These are phyloP conservation scores for Russula griseocarnosa DNA, from an alignment of 768 basidiomycete species.

Conservation along the genomic window DNA sequence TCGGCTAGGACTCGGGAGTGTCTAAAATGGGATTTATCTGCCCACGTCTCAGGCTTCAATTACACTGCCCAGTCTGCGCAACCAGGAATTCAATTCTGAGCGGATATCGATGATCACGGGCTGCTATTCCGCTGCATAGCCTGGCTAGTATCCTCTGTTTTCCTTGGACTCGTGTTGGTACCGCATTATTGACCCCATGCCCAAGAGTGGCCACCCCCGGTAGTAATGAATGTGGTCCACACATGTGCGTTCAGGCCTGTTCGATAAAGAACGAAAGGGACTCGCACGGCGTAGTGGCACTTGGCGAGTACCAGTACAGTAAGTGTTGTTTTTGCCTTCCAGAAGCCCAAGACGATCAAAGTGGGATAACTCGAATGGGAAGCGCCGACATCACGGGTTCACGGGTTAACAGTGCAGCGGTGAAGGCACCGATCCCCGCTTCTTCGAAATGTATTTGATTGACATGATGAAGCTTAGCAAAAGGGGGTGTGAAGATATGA, in stretches of 20 bases:
- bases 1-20: no score
- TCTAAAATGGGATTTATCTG: no score
- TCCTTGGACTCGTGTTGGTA: no score
- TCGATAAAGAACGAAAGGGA: conserved; percentile 11
- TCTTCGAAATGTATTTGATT: conserved; percentile 3
- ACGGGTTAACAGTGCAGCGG: neutral
- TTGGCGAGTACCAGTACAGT: neutral
- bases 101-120: neutral
- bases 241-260: neutral
- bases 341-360: neutral
- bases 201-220: neutral
- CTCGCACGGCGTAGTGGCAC: neutral
- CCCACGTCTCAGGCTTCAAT: no score
- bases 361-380: neutral
- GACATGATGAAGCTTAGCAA: conserved; percentile 12
- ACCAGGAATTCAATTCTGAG: neutral
- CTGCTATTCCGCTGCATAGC: neutral
- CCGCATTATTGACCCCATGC: neutral
- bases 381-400: neutral
- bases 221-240: neutral
- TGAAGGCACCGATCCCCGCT: neutral
- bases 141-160: no score
- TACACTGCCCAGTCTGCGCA: no score
- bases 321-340: neutral
- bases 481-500: neutral